Conservation (phyloP, 495 filamentous ascomycete species). For the Penicillium cataractarum region DNA sequence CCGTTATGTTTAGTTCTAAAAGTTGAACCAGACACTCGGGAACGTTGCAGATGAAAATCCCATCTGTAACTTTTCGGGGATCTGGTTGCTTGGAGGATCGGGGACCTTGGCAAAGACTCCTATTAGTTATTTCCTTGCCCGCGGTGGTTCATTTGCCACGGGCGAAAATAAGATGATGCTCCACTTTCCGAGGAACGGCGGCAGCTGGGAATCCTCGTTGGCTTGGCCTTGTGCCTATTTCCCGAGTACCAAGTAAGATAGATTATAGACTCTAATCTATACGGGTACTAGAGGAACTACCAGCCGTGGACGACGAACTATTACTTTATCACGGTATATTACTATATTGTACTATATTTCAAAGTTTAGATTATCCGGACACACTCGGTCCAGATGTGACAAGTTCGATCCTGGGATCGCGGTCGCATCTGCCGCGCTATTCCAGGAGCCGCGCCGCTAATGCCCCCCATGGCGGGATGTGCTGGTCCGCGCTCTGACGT, state of each 20-base stretch:
- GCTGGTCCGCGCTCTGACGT: conserved; percentile 38
- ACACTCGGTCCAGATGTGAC: conserved; percentile 24
- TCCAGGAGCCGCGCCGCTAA: conserved; percentile 37
- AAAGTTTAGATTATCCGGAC: neutral
- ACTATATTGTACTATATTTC: neutral
- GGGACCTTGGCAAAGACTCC: conserved; percentile 9
- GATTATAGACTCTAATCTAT: neutral
- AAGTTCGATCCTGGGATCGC: conserved; percentile 24
- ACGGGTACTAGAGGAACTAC: neutral
- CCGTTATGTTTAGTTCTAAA: neutral
- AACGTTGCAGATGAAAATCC: neutral
- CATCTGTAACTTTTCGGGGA: conserved; percentile 8
- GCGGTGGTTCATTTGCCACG: conserved; percentile 2
- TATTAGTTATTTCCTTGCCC: neutral
- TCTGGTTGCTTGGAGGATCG: conserved; percentile 6
- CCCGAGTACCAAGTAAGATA: neutral
- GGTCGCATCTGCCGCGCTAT: conserved; percentile 35
- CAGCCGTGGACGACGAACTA: neutral
- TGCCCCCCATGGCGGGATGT: conserved; percentile 25
- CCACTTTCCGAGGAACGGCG: conserved; percentile 3
- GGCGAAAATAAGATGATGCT: conserved; percentile 6
- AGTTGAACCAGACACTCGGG: conserved; percentile 1
- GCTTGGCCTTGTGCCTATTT: neutral
- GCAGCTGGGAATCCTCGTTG: neutral
- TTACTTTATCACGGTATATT: neutral